A percentile compares a stretch with the other conserved stretches of the same genome.
phyloP scores from a whole-genome alignment of 306 rosid genomes.

The Clitoria ternatea region DNA sequence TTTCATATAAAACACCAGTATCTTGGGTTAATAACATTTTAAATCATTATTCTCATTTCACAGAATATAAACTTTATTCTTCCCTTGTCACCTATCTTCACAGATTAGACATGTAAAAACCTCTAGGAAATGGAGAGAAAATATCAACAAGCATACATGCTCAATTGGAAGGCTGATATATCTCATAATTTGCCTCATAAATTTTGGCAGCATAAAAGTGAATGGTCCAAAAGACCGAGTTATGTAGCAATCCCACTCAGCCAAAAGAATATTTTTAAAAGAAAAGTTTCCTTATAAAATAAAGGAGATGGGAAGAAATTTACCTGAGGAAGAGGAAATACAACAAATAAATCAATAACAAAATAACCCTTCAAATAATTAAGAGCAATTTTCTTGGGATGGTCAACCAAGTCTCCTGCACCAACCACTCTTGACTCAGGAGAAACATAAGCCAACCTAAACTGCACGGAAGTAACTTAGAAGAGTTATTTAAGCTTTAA shows the following conservation, averaged over 20 bases:
- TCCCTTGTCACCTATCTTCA: background rate
- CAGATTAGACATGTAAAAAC: no score
- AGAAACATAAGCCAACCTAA: constrained; percentile 84
- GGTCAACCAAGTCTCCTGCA: constrained; percentile 79
- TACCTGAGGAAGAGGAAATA: constrained; percentile 81
- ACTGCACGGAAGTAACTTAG: constrained; percentile 47
- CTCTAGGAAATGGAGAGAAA: background rate
- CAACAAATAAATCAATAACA: constrained; percentile 52
- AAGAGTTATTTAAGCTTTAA: constrained; percentile 19
- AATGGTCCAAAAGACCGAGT: background rate
- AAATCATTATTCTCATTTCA: background rate
- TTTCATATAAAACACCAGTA: no score
- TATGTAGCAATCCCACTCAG: background rate
- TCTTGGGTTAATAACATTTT: no score
- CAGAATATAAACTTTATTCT: background rate
- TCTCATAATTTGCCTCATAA: background rate
- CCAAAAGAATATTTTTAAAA: background rate
- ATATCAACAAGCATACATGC: background rate
- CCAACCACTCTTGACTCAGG: constrained; percentile 78
- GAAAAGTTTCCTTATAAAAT: background rate
- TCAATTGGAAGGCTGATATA: background rate
- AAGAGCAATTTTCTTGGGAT: constrained; percentile 64
- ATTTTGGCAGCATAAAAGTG: background rate
- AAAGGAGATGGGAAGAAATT: background rate
- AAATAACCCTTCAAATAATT: constrained; percentile 56